Evolutionary conservation across 2,329 filamentous ascomycete species (phyloP), one percentile per base, ranked within the genome.

Genomic region (Cordyceps pruinosa): DNA sequence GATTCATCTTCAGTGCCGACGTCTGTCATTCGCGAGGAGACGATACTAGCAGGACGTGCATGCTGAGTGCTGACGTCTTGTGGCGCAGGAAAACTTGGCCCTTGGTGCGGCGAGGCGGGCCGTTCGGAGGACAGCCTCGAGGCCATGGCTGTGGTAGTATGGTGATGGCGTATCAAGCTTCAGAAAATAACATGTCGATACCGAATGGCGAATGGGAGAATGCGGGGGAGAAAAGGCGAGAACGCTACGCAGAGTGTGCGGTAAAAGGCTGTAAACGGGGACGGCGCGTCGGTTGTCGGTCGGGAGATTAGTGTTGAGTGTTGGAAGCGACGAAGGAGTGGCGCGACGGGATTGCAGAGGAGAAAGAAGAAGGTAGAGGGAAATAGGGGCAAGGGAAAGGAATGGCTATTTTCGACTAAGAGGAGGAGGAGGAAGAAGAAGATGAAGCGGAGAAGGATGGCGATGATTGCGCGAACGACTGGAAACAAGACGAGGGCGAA

Each of bases 1-100:
- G 47, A 45, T 10, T 25, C 81, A 62, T 85, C 80, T 54, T 84
- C 79, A 21, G 79, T 82, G 26, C 73, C 77, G 59, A 84, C 81
- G 60, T 85, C 82, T 32, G 86, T 89, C 80, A 89, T 86, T 60
- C 84, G 83, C 58, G 86, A 88, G 28, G 87, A 89, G 54, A 89
- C 86, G 58, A 88, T 78, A 61, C 85, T 88, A 47, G 83, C 77
- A 23, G 81, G 78, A 32, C 81, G 78, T 58, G 75, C 69, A 44
- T 72, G 67, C 42, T 75, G 68, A 66, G 71, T 71, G 49, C 65
- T 69, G 3, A 75, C 72, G 48, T 74, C 73, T 44, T 74, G 71
- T 3, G 75, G 72, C 39, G 64, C 65, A 21, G 72, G 68, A 54
- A 76, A 74, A 58, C 68, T 66, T 57, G 69, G 68, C 39, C 73